Conservation (phyloP, 2,329 filamentous ascomycete species). For the Fusarium ramigenum region DNA sequence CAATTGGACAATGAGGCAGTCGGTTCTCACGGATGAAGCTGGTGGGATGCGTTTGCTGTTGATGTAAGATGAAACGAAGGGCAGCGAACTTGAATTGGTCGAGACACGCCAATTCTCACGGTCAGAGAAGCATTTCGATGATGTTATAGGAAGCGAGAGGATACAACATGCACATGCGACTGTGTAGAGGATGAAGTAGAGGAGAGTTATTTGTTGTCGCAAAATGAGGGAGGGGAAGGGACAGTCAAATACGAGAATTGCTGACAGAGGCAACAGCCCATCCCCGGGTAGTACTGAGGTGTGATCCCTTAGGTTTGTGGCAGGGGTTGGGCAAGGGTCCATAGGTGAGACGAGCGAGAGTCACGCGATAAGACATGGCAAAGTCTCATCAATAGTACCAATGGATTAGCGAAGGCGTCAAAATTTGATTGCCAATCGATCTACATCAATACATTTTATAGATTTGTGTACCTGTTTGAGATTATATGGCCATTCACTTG, state of each 20-base stretch:
- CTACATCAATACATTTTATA: not conserved
- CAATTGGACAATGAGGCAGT: slow-evolving; percentile 1
- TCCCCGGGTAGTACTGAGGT: not conserved
- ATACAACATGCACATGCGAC: not conserved
- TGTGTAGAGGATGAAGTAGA: not conserved
- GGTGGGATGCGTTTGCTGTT: not conserved
- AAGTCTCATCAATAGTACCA: not conserved
- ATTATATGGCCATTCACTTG: not conserved
- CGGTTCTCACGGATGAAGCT: not conserved
- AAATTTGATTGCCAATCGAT: not conserved
- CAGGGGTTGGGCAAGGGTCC: slow-evolving; percentile 9
- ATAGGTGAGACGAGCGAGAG: slow-evolving; percentile 8
- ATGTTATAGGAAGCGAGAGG: not conserved
- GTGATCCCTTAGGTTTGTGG: not conserved
- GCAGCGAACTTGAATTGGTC: slow-evolving; percentile 1
- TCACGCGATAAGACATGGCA: slow-evolving; percentile 9
- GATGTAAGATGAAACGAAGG: slow-evolving; percentile 1
- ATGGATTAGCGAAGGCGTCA: not conserved
- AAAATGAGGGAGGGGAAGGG: not conserved
- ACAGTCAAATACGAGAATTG: slow-evolving; percentile 14
- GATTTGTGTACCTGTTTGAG: not conserved
- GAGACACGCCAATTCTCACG: slow-evolving; percentile 1
- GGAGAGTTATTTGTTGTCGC: not conserved
- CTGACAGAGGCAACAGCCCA: slow-evolving; percentile 2
- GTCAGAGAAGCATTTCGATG: slow-evolving; percentile 18